These are phyloP conservation scores for Saraca asoca DNA, from an alignment of 331 rosid genomes.

Conservation along the genomic window DNA sequence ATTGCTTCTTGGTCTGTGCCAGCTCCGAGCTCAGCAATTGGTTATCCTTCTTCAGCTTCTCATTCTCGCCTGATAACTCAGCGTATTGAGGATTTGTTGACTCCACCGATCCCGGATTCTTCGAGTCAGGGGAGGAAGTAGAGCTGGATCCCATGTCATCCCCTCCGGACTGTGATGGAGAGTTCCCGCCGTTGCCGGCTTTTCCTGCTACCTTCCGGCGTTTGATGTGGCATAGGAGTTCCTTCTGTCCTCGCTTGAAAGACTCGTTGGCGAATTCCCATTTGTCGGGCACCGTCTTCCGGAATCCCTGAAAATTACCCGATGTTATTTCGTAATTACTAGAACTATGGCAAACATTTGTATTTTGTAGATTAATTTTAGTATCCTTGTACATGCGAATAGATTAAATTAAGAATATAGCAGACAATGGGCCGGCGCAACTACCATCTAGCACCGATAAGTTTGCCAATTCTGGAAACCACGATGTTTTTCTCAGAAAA, in stretches of 20 bases:
- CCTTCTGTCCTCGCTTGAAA: conserved; percentile 66
- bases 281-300: conserved; percentile 87
- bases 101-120: conserved; percentile 74
- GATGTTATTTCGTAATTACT: no score
- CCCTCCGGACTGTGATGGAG: conserved; percentile 62
- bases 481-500: no score
- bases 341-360: no score
- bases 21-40: conserved; percentile 63
- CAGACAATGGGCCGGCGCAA: no score
- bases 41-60: conserved; percentile 73
- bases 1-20: conserved; percentile 68
- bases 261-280: conserved; percentile 95
- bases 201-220: conserved; percentile 66
- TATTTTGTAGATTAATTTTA: no score
- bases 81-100: conserved; percentile 36
- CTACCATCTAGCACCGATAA: no score
- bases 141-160: conserved; percentile 76
- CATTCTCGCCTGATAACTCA: conserved; percentile 67
- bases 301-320: conserved; percentile 59
- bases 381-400: no score
- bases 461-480: no score
- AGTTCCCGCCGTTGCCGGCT: conserved; percentile 30
- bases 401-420: no score
- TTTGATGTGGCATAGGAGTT: conserved; percentile 64
- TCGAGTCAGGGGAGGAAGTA: conserved; percentile 65